Evolutionary conservation across 1,284 basidiomycete species (phyloP).

Genomic region (Peniophora sp.): DNA sequence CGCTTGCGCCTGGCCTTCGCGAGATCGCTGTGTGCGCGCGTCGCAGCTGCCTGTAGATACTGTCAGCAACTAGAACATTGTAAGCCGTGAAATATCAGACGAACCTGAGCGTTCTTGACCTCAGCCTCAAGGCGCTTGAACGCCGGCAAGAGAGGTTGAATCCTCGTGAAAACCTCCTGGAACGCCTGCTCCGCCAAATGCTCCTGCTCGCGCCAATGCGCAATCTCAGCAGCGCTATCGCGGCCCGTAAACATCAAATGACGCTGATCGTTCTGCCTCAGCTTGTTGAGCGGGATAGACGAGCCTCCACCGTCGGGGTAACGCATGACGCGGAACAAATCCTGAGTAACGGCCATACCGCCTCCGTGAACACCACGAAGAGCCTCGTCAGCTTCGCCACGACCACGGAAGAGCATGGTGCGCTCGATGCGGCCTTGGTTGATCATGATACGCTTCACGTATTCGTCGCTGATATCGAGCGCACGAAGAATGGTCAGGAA

Average conservation of each 20-base stretch:
- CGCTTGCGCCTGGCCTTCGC: conserved; percentile 24
- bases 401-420: conserved; percentile 55
- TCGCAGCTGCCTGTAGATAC: conserved; percentile 9
- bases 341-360: conserved; percentile 53
- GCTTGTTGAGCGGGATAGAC: conserved; percentile 29
- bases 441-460: conserved; percentile 78
- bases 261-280: conserved; percentile 30
- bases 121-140: neutral
- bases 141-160: neutral
- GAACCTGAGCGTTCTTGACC: neutral
- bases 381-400: conserved; percentile 49
- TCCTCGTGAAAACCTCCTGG: conserved; percentile 4
- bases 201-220: neutral
- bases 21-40: conserved; percentile 18
- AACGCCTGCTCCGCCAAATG: neutral
- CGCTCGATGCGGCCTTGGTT: conserved; percentile 70
- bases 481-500: conserved; percentile 77
- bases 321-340: conserved; percentile 52
- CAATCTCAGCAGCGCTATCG: conserved; percentile 23
- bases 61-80: neutral
- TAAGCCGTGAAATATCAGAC: neutral
- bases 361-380: conserved; percentile 37
- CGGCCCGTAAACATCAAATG: conserved; percentile 40
- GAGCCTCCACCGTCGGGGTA: conserved; percentile 47
- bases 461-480: conserved; percentile 70